Base-by-base conservation (phyloP, 2,329 filamentous ascomycete species). In the Pseudopithomyces chartarum region DNA sequence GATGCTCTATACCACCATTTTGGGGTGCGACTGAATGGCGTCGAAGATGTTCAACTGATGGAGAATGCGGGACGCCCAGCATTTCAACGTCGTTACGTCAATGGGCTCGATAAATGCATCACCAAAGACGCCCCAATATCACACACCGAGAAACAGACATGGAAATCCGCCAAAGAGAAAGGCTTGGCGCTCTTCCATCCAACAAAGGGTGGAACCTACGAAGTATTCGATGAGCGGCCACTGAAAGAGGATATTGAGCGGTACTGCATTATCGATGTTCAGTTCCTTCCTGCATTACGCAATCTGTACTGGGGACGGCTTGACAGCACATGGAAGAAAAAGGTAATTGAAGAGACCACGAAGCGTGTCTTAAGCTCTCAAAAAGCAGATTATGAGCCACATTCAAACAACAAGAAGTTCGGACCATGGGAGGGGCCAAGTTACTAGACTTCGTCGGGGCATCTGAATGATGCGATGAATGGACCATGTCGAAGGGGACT, bases 221-320 rank as follows among this genome's bases (percentile, higher is more conserved):
- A 68, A 8, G 64, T 71, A 6, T 73, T 73, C 56, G 69, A 70
- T 36, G 1, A 57, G 13, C 68, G 71, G 10, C 69, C 70, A 10
- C 58, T 74, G 2, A 46, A 55, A 8, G 56, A 66, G 5, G 69
- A 68, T 6, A 67, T 73, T 17, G 53, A 60, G 4, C 32, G 47
- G 10, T 73, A 73, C 58, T 74, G 70, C 56, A 59, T 62, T 6
- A 55, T 56, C 6, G 66, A 68, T 58, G 68, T 69, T 13, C 19
- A 26, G 12, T 44, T 44, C 20, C 22, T 44, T 23, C 42, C 42
- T 17, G n/a, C n/a, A 11, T 20, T 42, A 17, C 38, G 57, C 47
- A 11, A 45, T 11, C 19, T 8, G 2, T 59, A 52, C 38, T 47
- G 8, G 3, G 29, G 2, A 8, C 44, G 22, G 20, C 10, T 56